These are phyloP conservation scores for Amphichorda felina DNA, from an alignment of 2,329 filamentous ascomycete species.

Conservation along the genomic window DNA sequence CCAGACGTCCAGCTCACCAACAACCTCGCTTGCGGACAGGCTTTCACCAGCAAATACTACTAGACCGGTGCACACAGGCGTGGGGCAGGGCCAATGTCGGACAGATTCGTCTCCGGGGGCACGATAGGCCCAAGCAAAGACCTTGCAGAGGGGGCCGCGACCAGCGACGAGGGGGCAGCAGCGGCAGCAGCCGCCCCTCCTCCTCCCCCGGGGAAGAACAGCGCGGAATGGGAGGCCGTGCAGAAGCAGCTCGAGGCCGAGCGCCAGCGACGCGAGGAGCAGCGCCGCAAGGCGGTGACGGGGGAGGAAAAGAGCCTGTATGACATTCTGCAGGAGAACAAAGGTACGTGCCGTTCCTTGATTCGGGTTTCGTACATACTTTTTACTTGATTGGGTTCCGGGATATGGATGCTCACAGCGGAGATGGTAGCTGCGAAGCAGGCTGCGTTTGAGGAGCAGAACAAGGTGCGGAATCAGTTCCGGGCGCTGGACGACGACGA, in stretches of 20 bases:
- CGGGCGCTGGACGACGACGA: slow-evolving; percentile 69
- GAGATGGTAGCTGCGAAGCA: slow-evolving; percentile 56
- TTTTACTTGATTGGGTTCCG: no score
- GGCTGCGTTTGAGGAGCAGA: slow-evolving; percentile 68
- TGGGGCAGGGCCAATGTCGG: slow-evolving; percentile 25
- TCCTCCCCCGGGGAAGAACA: no score
- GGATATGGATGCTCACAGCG: no score
- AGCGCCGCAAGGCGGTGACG: slow-evolving; percentile 27
- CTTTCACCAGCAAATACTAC: no score
- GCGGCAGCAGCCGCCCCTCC: neutral
- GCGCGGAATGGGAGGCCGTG: slow-evolving; percentile 52
- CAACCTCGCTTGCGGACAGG: no score
- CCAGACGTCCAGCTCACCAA: no score
- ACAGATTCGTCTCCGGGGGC: slow-evolving; percentile 44
- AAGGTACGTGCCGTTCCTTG: no score
- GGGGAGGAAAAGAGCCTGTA: slow-evolving; percentile 51
- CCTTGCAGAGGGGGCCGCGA: no score
- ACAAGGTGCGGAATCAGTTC: slow-evolving; percentile 64
- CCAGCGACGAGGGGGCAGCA: neutral
- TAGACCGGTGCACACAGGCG: no score
- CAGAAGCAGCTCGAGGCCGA: slow-evolving; percentile 53
- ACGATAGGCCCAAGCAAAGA: slow-evolving; percentile 23
- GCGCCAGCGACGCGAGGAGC: slow-evolving; percentile 39
- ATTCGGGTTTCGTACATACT: no score
- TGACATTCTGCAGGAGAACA: slow-evolving; percentile 71